Evolutionary conservation across 2,329 filamentous ascomycete genomes (phyloP), one percentile per base, ranked within the genome.

Genomic region (Diaporthe destruens): DNA sequence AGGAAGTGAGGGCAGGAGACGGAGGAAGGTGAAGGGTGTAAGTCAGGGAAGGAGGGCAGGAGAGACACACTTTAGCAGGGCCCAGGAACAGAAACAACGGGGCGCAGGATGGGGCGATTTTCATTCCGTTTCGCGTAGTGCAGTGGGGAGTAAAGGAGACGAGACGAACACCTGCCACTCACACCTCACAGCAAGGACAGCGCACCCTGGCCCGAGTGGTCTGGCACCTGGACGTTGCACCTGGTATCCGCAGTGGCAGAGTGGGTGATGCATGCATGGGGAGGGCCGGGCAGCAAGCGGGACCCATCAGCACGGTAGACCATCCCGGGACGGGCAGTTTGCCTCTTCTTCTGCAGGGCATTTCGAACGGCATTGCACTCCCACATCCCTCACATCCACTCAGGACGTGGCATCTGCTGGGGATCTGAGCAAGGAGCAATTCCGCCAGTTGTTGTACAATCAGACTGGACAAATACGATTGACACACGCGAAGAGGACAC

Each of bases 41-140:
- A 72, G 71, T 72, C 57, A 68, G 61, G 39, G 39, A 44, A 55
- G 29, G 68, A 59, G 71, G 42, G 71, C 29, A 42, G 44, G 61
- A 73, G 59, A 68, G 68, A 56, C 68, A 70, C 66, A 70, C 67
- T 70, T 53, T 70, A 61, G 67, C 54, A 53, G 23, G 7, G 25
- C 57, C 55, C 36, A 36, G 18, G 68, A 61, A 47, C 54, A 67
- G 55, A 61, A 69, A 71, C 44, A 59, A 63, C 18, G 63, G 56
- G 66, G 55, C 47, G 59, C 53, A 51, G 51, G 59, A 44, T 61
- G 59, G 51, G 67, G 42, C 57, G 71, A 68, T 32, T 54, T 66
- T 69, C 57, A 67, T 67, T 66, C 73, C 73, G 72, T 74, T 72
- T 72, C 67, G 42, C 66, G 73, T 44, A 72, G 70, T 72, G 70